Base-by-base conservation (phyloP, 495 filamentous ascomycete species). In the Penicillium turbatum region DNA sequence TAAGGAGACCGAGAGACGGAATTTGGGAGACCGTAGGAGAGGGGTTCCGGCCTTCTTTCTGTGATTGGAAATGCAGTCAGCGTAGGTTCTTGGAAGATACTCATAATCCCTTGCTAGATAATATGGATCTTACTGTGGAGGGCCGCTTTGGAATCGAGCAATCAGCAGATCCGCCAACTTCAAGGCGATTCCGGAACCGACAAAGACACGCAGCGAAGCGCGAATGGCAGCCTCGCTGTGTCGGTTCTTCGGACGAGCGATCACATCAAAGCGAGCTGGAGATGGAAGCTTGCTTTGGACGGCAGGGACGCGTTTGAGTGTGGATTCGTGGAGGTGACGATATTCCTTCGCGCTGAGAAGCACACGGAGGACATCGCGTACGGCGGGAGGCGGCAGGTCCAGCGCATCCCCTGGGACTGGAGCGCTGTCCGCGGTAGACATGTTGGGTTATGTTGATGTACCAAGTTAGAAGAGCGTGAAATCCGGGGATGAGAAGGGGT, bases 301-400 rank as follows among this genome's bases (percentile, higher is more conserved):
- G 1, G 68, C 62, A 13, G 79, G 76, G 8, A 85, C 82, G 34
- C 85, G 84, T 55, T 85, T 88, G 49, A 86, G 78, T 31, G 90
- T 80, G 59, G 88, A 86, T 62, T 84, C 83, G 69, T 95, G 88
- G 19, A 96, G 81, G 2, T 84, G 74, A 55, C 86, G 81, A 71
- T 96, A 95, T 65, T 96, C 91, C 67, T 85, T 83, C 40, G 86
- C 84, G 68, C 86, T 91, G 40, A 96, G 80, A 51, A 85, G 89
- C 69, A 93, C 86, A 57, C 90, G 83, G 48, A 95, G 78, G 36
- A 87, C 84, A 69, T 90, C 91, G 69, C 87, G 88, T 27, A 73
- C 54, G 6, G 68, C 24, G 0, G 66, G 62, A 0, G 69, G 62
- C 36, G 63, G 56, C 16, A 70, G 27, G 29, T 61, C 60, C 12